Conservation (phyloP, 192 early-diverging fungal species). For the Coemansia erecta region DNA sequence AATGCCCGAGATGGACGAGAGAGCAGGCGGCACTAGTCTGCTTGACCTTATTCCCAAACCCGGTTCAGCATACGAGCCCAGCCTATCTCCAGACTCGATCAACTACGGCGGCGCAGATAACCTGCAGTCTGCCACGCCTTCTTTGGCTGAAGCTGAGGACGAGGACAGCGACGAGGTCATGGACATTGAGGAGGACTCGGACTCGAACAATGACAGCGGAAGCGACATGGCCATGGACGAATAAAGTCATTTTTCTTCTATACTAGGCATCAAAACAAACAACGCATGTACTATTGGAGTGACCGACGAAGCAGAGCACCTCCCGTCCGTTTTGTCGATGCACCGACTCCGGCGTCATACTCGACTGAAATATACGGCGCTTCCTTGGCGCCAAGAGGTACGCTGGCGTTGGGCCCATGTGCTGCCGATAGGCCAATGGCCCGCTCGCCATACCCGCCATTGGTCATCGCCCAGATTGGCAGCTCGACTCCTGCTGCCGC, state of each 20-base stretch:
- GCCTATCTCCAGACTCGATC: not conserved
- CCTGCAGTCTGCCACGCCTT: not conserved
- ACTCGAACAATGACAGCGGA: slow-evolving; percentile 22
- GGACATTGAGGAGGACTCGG: slow-evolving; percentile 49
- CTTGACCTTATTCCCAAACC: slow-evolving; percentile 7
- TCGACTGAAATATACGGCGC: slow-evolving; percentile 49
- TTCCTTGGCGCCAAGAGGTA: slow-evolving; percentile 36
- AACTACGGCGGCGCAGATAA: no score
- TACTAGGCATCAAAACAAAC: not conserved
- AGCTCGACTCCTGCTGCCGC: slow-evolving; percentile 31
- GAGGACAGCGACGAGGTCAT: slow-evolving; percentile 51
- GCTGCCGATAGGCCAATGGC: slow-evolving; percentile 32
- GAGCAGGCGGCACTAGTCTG: not conserved
- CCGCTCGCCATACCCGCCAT: slow-evolving; percentile 41
- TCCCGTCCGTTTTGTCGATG: slow-evolving; percentile 20
- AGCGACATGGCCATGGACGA: slow-evolving; percentile 51
- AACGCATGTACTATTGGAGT: slow-evolving; percentile 15
- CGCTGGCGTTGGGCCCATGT: not conserved
- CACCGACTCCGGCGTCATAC: slow-evolving; percentile 40
- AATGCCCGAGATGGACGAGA: not conserved
- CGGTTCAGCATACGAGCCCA: no score
- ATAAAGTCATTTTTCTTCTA: not conserved
- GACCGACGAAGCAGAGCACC: slow-evolving; percentile 30
- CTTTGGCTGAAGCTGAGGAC: not conserved
- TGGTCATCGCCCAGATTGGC: slow-evolving; percentile 33